These are phyloP conservation scores for Dictyostelium brefeldianum DNA, from an alignment of 78 protist species.

Conservation along the genomic window DNA sequence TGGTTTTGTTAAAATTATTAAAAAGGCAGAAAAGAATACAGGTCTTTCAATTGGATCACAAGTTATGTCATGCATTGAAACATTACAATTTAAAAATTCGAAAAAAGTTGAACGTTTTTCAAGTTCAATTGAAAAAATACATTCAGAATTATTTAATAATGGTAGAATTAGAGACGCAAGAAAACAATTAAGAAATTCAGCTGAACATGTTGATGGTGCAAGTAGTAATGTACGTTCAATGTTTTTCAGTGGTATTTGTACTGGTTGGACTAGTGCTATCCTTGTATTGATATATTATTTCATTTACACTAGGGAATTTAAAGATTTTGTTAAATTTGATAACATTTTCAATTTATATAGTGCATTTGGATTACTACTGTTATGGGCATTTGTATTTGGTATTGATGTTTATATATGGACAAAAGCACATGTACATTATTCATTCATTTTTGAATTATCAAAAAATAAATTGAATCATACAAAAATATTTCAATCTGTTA, in stretches of 20 bases:
- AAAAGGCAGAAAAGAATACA: constrained; percentile 70
- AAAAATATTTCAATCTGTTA: constrained; percentile 56
- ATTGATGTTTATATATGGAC: constrained; percentile 75
- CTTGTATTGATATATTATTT: constrained; percentile 45
- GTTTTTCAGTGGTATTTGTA: constrained; percentile 68
- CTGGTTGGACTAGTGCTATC: constrained; percentile 66
- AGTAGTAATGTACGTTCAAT: background rate
- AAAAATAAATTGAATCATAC: constrained; percentile 11
- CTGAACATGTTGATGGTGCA: background rate
- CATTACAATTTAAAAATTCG: constrained; percentile 14
- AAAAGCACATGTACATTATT: constrained; percentile 59
- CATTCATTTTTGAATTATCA: constrained; percentile 68
- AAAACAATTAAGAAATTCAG: constrained; percentile 44
- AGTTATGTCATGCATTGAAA: background rate
- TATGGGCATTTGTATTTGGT: constrained; percentile 71
- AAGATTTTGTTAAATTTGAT: constrained; percentile 36
- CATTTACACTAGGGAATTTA: constrained; percentile 47
- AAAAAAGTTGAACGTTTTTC: constrained; percentile 47
- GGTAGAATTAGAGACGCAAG: constrained; percentile 71
- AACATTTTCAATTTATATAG: constrained; percentile 37
- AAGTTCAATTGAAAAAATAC: constrained; percentile 19
- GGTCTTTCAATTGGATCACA: background rate
- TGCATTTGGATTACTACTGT: constrained; percentile 27
- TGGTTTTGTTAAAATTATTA: constrained; percentile 52
- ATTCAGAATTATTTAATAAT: constrained; percentile 33